A percentile compares a stretch with the other conserved stretches of the same genome.
Conservation (phyloP, 257 asterid species). For the Paulownia fortunei region DNA sequence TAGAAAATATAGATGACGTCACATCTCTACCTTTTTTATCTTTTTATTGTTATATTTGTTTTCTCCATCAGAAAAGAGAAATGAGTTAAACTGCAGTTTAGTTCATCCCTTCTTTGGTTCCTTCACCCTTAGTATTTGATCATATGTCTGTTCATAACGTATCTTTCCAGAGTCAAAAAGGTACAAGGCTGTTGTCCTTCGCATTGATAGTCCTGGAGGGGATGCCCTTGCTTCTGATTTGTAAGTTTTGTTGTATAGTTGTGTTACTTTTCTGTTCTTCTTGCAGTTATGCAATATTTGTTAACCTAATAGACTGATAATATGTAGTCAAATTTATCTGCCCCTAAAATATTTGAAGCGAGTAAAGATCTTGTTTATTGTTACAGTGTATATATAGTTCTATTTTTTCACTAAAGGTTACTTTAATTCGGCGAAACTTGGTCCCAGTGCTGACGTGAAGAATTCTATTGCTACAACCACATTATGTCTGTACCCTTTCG, state of each 20-base stretch:
- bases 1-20: not conserved
- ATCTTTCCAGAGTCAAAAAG: conserved; percentile 76
- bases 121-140: conserved; percentile 7
- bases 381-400: not conserved
- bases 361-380: not conserved
- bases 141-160: not conserved
- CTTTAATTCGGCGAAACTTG: not conserved
- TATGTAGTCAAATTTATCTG: conserved; percentile 2
- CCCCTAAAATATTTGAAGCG: not conserved
- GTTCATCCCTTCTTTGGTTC: not conserved
- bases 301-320: not conserved
- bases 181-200: conserved; percentile 88
- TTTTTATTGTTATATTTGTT: not conserved
- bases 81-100: not conserved
- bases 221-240: conserved; percentile 99
- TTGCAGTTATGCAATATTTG: not conserved
- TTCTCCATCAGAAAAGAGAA: not conserved
- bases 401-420: not conserved
- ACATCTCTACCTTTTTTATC: not conserved
- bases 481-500: not conserved
- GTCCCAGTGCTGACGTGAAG: not conserved
- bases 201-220: conserved; percentile 99
- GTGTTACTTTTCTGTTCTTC: not conserved
- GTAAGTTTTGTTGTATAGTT: conserved; percentile 56
- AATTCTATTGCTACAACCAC: conserved; percentile 6